These are phyloP conservation scores for Crotalaria pallida DNA, from an alignment of 306 rosid species.

Conservation along the genomic window DNA sequence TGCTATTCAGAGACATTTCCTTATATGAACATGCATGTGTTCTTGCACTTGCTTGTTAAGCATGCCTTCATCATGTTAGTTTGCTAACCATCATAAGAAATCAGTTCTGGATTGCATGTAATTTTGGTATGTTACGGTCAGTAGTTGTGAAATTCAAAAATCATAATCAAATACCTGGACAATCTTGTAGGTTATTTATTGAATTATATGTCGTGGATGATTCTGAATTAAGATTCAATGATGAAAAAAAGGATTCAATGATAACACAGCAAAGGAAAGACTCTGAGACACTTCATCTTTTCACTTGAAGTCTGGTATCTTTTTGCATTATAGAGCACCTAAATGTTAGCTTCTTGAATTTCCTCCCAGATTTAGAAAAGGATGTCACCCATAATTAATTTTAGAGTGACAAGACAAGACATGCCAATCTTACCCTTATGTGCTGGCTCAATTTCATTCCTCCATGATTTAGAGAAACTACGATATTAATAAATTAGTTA, in stretches of 20 bases:
- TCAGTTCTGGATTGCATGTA: not conserved
- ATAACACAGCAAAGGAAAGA: not conserved
- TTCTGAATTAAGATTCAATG: not conserved
- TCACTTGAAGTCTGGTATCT: too few relatives aligned
- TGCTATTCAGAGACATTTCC: not conserved
- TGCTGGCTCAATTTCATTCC: too few relatives aligned
- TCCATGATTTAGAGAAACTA: too few relatives aligned
- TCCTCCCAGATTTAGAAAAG: not conserved
- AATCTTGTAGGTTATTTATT: not conserved
- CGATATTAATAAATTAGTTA: too few relatives aligned
- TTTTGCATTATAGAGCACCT: not conserved
- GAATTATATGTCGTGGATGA: not conserved
- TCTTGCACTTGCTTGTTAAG: not conserved
- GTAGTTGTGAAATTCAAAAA: not conserved
- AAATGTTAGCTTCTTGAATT: not conserved
- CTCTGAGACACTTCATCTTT: not conserved
- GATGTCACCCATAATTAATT: too few relatives aligned
- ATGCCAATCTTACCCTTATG: too few relatives aligned
- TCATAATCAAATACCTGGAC: not conserved
- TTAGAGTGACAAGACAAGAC: too few relatives aligned
- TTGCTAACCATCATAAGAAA: not conserved
- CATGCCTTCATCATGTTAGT: not conserved
- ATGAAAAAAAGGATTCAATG: too few relatives aligned
- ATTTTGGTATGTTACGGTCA: not conserved
- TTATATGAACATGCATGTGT: not conserved